phyloP scores from a whole-genome alignment of 2,329 filamentous ascomycete species.

The Ceratocystiopsis sp. region DNA sequence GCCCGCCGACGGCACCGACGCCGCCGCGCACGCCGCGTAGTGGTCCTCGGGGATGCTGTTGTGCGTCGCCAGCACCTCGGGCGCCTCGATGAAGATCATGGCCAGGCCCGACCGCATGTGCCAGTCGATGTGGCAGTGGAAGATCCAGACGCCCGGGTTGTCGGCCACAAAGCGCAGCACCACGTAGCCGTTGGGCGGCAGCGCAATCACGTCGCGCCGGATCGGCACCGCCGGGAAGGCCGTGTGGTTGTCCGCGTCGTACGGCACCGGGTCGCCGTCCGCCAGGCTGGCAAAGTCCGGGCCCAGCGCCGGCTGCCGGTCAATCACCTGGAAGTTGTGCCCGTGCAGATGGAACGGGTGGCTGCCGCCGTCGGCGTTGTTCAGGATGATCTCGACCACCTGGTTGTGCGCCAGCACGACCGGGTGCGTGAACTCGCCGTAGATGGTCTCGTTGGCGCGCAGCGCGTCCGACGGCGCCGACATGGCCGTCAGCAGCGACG shows the following conservation, averaged over 20 bases:
- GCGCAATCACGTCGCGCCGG: slow-evolving; percentile 49
- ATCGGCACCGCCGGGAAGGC: slow-evolving; percentile 39
- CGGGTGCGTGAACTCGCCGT: slow-evolving; percentile 48
- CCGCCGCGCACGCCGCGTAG: slow-evolving; percentile 34
- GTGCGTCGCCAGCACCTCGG: slow-evolving; percentile 41
- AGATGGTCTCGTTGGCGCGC: slow-evolving; percentile 41
- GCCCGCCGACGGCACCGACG: slow-evolving; percentile 10
- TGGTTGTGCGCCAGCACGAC: slow-evolving; percentile 51
- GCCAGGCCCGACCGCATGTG: slow-evolving; percentile 51
- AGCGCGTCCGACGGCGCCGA: slow-evolving; percentile 34
- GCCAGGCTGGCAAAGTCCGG: slow-evolving; percentile 34
- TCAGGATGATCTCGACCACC: slow-evolving; percentile 59
- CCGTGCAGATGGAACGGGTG: slow-evolving; percentile 71
- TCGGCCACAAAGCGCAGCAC: slow-evolving; percentile 51
- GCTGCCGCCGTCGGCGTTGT: slow-evolving; percentile 54
- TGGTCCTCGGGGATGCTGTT: slow-evolving; percentile 43
- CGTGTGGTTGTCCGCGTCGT: slow-evolving; percentile 9
- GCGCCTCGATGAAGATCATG: slow-evolving; percentile 47
- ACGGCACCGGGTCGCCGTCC: slow-evolving; percentile 19
- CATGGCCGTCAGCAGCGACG: slow-evolving; percentile 61
- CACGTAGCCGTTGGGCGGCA: slow-evolving; percentile 49
- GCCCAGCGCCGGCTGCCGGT: slow-evolving; percentile 41
- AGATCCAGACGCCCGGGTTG: slow-evolving; percentile 44
- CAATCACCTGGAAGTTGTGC: slow-evolving; percentile 46
- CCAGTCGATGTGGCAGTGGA: slow-evolving; percentile 75